phyloP scores from a whole-genome alignment of 2,329 filamentous ascomycete genomes.

The Aspergillus flavus region DNA sequence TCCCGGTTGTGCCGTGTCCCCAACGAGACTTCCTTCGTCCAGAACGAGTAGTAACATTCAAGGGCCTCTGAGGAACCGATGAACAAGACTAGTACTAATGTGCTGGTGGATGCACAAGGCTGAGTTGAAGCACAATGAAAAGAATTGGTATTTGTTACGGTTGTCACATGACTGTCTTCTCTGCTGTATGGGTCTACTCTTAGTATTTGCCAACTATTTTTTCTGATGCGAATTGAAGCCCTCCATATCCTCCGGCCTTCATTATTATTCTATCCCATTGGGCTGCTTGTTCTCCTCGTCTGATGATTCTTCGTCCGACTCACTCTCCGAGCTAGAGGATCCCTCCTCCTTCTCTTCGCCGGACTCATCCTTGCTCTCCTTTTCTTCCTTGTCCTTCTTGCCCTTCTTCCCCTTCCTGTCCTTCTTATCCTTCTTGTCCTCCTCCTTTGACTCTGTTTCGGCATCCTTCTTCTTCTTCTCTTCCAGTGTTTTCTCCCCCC shows the following conservation, averaged over 20 bases:
- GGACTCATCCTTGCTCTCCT: background rate
- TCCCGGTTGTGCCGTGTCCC: too few species aligned
- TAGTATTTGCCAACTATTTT: background rate
- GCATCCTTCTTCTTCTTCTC: constrained; percentile 4
- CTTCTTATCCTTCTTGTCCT: background rate
- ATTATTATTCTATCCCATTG: background rate
- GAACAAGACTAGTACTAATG: too few species aligned
- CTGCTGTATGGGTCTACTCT: background rate
- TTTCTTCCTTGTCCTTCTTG: background rate
- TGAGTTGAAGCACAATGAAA: background rate
- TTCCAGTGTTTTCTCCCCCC: constrained; percentile 28
- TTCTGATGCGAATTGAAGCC: background rate
- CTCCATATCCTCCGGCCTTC: background rate
- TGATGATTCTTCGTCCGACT: constrained; percentile 3
- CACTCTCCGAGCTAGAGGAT: background rate
- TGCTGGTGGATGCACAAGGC: background rate
- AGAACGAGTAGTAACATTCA: too few species aligned
- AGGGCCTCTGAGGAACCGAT: too few species aligned
- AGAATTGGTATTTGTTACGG: background rate
- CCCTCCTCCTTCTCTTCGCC: background rate
- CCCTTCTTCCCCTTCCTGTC: background rate
- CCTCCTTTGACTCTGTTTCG: background rate
- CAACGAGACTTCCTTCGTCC: too few species aligned
- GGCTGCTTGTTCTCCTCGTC: background rate
- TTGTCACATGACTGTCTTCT: background rate